phyloP scores from a whole-genome alignment of 768 basidiomycete species.

The Leucocoprinus birnbaumii region DNA sequence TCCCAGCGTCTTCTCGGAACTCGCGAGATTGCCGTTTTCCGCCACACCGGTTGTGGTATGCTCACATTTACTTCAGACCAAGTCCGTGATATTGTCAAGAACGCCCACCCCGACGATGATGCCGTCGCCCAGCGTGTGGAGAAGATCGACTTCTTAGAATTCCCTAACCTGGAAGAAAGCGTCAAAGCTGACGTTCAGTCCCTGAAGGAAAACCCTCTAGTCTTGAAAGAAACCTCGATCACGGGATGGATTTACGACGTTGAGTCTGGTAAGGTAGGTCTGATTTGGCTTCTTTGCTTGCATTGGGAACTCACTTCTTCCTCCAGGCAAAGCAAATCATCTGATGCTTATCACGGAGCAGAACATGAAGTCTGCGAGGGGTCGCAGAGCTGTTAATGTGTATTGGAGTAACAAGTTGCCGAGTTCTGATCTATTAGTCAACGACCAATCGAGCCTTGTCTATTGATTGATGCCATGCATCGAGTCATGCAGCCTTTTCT shows the following conservation, averaged over 20 bases:
- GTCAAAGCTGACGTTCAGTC: constrained; percentile 58
- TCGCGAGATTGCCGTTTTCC: constrained; percentile 62
- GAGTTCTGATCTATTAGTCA: background rate
- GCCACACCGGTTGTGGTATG: constrained; percentile 77
- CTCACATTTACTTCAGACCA: constrained; percentile 52
- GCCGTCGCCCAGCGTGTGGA: constrained; percentile 29
- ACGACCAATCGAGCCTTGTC: background rate
- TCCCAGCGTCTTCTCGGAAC: constrained; percentile 75
- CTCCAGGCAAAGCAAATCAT: constrained; percentile 4
- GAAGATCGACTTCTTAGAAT: constrained; percentile 54
- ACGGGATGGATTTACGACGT: constrained; percentile 72
- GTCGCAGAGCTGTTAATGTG: no score
- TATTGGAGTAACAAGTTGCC: background rate
- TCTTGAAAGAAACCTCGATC: constrained; percentile 49
- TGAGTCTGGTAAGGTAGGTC: constrained; percentile 50
- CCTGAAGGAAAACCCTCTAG: constrained; percentile 52
- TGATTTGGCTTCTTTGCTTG: constrained; percentile 6
- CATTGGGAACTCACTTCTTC: background rate
- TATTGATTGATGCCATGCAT: constrained; percentile 3
- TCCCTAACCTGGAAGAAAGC: constrained; percentile 46
- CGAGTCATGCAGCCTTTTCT: background rate
- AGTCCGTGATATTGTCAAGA: constrained; percentile 48
- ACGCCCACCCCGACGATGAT: constrained; percentile 33
- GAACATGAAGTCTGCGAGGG: no score
- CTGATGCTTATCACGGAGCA: no score